Conservation (phyloP, 2,329 filamentous ascomycete species). For the Tolypocladium inflatum region DNA sequence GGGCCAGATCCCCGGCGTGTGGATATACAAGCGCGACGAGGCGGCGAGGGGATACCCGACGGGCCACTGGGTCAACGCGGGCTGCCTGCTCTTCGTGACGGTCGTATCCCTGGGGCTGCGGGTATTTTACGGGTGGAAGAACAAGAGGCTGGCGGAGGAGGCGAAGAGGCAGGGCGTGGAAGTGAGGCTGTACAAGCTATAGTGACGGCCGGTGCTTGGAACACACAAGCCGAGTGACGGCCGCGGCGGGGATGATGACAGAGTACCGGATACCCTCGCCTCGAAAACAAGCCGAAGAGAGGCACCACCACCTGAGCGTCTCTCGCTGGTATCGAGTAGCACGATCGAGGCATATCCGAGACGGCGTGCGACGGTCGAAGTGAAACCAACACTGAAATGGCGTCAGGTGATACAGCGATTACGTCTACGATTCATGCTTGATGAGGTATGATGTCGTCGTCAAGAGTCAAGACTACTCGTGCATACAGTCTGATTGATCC, state of each 20-base stretch:
- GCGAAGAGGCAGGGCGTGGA: conserved; percentile 19
- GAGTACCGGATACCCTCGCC: neutral
- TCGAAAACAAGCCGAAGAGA: too few relatives aligned
- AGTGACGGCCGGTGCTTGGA: neutral
- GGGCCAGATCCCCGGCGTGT: conserved; percentile 63
- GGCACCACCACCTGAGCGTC: neutral
- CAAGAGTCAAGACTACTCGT: too few relatives aligned
- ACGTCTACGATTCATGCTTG: too few relatives aligned
- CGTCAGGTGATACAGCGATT: neutral
- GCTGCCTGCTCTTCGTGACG: conserved; percentile 44
- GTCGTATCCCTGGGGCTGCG: conserved; percentile 43
- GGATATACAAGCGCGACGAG: conserved; percentile 62
- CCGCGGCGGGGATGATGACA: neutral
- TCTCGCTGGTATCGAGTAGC: neutral
- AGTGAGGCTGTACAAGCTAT: conserved; percentile 32
- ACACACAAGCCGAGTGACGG: neutral
- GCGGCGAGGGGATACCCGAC: conserved; percentile 54
- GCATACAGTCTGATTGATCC: too few relatives aligned
- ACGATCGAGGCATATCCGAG: neutral
- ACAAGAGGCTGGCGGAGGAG: conserved; percentile 23
- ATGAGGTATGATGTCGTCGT: too few relatives aligned
- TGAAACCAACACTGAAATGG: neutral
- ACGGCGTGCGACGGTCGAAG: neutral
- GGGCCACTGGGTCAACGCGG: conserved; percentile 60
- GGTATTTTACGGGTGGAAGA: conserved; percentile 43